Base-by-base conservation (phyloP, 2,329 filamentous ascomycete species). In the Colletotrichum melonis region DNA sequence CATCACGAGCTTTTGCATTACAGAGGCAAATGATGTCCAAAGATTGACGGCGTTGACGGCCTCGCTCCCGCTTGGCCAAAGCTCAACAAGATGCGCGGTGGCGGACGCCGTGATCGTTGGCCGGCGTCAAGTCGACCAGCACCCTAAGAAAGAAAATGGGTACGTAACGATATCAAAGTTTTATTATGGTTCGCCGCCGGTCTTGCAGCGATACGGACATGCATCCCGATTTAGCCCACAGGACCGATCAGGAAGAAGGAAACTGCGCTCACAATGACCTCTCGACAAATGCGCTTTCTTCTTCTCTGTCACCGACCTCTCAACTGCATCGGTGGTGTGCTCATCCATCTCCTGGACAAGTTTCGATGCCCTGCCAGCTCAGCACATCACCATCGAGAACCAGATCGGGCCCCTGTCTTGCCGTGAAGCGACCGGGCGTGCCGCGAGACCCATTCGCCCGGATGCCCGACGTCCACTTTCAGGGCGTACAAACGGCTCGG, bases 331-430 rank as follows among this genome's bases (percentile, higher is more conserved):
- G 54, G 52, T 59, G 58, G 58, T 69, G 69, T 42, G 66, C 30
- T 69, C 65, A 46, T 73, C 54, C 62, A 35, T 58, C 56, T 63
- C 58, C 66, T 28, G 24, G 67, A 64, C 59, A 38, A 63, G 26
- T 63, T 67, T 72, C 58, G 63, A 59, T 57, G 28, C 32, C 59
- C 58, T 69, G 24, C 67, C 49, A 54, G 55, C 46, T 66, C 42
- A 69, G 46, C 60, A 35, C 60, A 70, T 35, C 32, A 63, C 46
- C 32, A 59, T 60, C 60, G 32, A 60, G 58, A 66, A 30, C 38
- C 30, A 28, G 32, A n/a, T 30, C 46, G 8, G 54, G 54, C 57
- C 69, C 49, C 49, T 49, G 38, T 59, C 52, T 49, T 49, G 42
- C 42, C 42, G 42, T 49, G 42, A 55, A 19, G 49, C 22, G 52